Evolutionary conservation across 306 rosid species (phyloP), one percentile per base, ranked within the genome.

Genomic region (Cucurbita maxima): DNA sequence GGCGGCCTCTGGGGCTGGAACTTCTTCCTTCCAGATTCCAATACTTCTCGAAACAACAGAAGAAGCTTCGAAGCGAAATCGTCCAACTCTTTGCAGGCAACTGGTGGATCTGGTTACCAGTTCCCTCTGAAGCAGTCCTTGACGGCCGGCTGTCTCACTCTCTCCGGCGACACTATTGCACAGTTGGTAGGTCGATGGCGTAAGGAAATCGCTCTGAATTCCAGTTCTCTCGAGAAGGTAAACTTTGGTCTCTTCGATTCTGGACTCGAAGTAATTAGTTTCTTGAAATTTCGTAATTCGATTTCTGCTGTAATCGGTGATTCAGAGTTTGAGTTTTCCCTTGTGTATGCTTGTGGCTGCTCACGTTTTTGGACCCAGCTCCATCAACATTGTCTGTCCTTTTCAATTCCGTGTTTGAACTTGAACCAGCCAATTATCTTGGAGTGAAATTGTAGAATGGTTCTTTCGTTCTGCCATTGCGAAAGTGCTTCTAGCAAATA

Each of bases 81-180:
- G 6, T 81, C 86, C 8, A 80, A 72, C 71, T 82, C 83, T 11
- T 74, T 37, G 41, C 82, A 86, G n/a, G 77, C 92, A 0, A 78
- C 86, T 36, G 80, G 78, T 64, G 78, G 89, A 75, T 71, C 83
- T 50, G 86, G 86, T 78, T 81, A 52, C 71, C 81, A 53, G 62
- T 87, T 94, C 72, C 99, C 99, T 47, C 36, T 94, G 18, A 86
- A 86, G 80, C 96, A 91, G 83, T 93, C 96, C 51, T 68, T 55
- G 69, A 88, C 88, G 8, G 99, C 99, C 20, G 88, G 89, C 79
- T 75, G 89, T 10, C 83, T 86, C 73, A 76, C 79, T 72, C 70
- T 84, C 40, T 61, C 86, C 14, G 90, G 90, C 34, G 90, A 86
- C 78, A 84, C 85, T 1, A 78, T 86, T 34, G 88, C 90, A 34